Base-by-base conservation (phyloP, 2,329 filamentous ascomycete species). In the Penicillium frequentans region DNA sequence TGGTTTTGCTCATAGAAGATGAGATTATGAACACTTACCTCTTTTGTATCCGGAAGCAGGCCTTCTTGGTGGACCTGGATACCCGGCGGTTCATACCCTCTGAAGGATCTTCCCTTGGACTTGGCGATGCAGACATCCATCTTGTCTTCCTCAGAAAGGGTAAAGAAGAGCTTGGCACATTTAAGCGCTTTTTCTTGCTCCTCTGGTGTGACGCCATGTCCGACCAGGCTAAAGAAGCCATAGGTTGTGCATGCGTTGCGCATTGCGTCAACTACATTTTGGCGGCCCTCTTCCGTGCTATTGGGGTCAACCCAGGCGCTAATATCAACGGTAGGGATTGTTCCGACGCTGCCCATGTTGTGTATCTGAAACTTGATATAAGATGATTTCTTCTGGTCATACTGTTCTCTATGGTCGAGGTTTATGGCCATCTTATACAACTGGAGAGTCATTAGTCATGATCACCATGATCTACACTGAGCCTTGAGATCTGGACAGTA, bases 191-290 rank as follows among this genome's bases (percentile, higher is more conserved):
- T 65, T 16, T 74, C 60, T 60, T 79, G 80, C 27, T 79, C 64
- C 3, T 63, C 58, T 10, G 72, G 61, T 1, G 79, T 67, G 2
- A 84, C 71, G 3, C 76, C 73, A 65, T 84, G 81, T 6, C 77
- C 76, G 1, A 71, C 72, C 54, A 84, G 75, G 61, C 82, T 79
- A 70, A 84, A 83, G 68, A 84, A 84, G 3, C 81, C 81, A 39
- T 71, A 81, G 60, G 70, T 78, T 13, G 73, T 68, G 61, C 78
- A 81, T 52, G 76, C 77, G 31, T 69, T 63, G 6, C 77, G 72
- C 31, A 81, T 71, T 39, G 75, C 68, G 3, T 69, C 62, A n/a
- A 78, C 67, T 33, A 67, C 59, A 19, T 49, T 37, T 19, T 21
- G 16, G 5, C 27, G n/a, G 3, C 31, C 23, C n/a, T 44, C 49